phyloP scores from a whole-genome alignment of 495 filamentous ascomycete species.

The Podospora pseudocomata region DNA sequence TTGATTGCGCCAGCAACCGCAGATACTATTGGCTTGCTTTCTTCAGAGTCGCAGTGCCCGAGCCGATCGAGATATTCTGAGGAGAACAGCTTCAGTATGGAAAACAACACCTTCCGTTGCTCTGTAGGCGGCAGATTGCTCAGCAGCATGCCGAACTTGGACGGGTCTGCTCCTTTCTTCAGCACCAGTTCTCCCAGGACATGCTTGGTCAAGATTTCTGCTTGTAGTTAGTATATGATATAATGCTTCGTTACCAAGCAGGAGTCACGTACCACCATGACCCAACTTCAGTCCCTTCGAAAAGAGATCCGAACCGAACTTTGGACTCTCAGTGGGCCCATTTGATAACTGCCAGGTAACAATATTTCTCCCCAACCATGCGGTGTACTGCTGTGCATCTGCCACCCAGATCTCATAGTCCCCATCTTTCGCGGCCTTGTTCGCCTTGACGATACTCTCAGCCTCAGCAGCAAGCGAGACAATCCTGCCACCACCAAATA shows the following conservation, averaged over 20 bases:
- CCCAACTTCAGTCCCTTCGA: constrained; percentile 67
- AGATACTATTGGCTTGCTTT: constrained; percentile 38
- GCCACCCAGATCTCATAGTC: constrained; percentile 57
- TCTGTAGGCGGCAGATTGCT: constrained; percentile 50
- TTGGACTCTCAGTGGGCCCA: constrained; percentile 41
- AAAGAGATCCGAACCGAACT: constrained; percentile 57
- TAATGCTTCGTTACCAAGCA: neutral
- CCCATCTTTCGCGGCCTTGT: constrained; percentile 8
- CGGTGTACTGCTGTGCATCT: constrained; percentile 58
- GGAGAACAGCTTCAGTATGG: constrained; percentile 57
- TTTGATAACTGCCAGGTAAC: constrained; percentile 46
- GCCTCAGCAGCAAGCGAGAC: constrained; percentile 73
- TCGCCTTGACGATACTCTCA: constrained; percentile 48
- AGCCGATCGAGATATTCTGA: constrained; percentile 47
- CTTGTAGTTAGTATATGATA: constrained; percentile 15
- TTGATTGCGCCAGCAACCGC: constrained; percentile 47
- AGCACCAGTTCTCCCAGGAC: constrained; percentile 48
- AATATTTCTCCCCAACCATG: constrained; percentile 72
- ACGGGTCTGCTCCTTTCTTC: constrained; percentile 27
- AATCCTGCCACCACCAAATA: constrained; percentile 69
- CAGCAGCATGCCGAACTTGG: constrained; percentile 44
- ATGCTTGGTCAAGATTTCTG: constrained; percentile 56
- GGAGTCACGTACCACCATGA: constrained; percentile 56
- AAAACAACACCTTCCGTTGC: constrained; percentile 55
- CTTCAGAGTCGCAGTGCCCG: constrained; percentile 29